Evolutionary conservation across 2,329 filamentous ascomycete species (phyloP), one percentile per base, ranked within the genome.

Genomic region (Capronia coronata): DNA sequence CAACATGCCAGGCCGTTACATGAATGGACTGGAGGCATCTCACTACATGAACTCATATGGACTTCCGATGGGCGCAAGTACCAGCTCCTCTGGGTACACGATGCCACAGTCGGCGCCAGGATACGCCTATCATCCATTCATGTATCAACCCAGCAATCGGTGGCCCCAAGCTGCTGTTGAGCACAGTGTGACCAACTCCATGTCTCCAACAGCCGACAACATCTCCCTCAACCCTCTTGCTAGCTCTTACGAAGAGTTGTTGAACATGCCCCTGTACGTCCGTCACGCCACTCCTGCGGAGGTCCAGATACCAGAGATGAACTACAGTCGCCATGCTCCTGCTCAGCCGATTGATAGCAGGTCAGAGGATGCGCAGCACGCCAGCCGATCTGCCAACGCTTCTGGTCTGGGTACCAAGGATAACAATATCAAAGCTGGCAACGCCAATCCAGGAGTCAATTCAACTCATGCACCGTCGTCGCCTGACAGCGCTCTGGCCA

Each of bases 251-350:
- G 42, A 51, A 41, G 50, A 56, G n/a, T 38, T 56, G 50, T 48
- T 56, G 9, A 51, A 48, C 18, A 53, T 53, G 50, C 50, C 54
- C 6, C 23, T 56, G 37, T 48, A 56, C 30, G 35, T 35, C n/a
- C 44, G 37, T 11, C 40, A 45, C 16, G 27, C 43, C n/a, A 8
- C 4, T 8, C 19, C 38, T 9, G 32, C 30, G 5, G 21, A 43
- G 21, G 30, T 42, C 16, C 38, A 35, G n/a, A 27, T 30, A 10
- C 16, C 37, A 37, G 32, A 39, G 6, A 30, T 16, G 5, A 8
- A 34, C 6, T 5, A 13, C 10, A 8, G 8, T 19, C 4, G 34
- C 34, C 30, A 21, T 37, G 23, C n/a, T 13, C 22, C n/a, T 35
- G 14, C n/a, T 8, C 34, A 37, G 14, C 7, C 11, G 14, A 18